Base-by-base conservation (phyloP, 345 rosid genomes). In the Reutealis trisperma region DNA sequence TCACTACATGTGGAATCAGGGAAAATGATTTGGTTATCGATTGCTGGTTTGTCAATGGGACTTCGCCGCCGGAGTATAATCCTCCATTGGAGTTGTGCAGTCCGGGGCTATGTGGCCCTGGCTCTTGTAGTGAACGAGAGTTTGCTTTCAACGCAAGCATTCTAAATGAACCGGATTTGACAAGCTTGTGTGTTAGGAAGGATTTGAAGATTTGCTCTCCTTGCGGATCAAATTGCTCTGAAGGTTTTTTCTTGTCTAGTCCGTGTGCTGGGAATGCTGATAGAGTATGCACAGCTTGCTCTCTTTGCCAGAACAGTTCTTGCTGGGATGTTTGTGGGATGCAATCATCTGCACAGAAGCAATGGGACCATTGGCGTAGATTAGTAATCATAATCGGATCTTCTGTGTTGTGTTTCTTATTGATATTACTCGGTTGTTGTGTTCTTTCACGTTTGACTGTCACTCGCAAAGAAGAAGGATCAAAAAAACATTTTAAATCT, bases 291-390 rank as follows among this genome's bases (percentile, higher is more conserved):
- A 90, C 94, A 5, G 67, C 88, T 63, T 95, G 99, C 72, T 95
- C 98, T 18, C 93, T 95, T 67, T 95, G 99, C 87, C 99, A 93
- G 85, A 95, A 90, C 85, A 91, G 91, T 76, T 87, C 97, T 77
- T 95, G 97, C 78, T 84, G 90, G 74, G 86, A 79, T 45, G 80
- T 86, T 27, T 93, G 98, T 68, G 87, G 92, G 68, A 75, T 90
- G 71, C 80, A 51, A 27, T 81, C 87, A 76, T 82, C 79, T n/a
- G 70, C 63, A 0, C 86, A 81, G 65, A 90, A 78, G 85, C 88
- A 79, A 61, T 82, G 89, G 89, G 88, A 75, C 71, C 90, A 84
- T 66, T 63, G 83, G 55, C 84, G 42, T 32, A 82, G 86, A 81
- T 72, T 89, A 3, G n/a, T 75, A 15, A 51, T 92, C 67, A 84